Conservation (phyloP, 495 filamentous ascomycete species). For the Hypoxylon trugodes region DNA sequence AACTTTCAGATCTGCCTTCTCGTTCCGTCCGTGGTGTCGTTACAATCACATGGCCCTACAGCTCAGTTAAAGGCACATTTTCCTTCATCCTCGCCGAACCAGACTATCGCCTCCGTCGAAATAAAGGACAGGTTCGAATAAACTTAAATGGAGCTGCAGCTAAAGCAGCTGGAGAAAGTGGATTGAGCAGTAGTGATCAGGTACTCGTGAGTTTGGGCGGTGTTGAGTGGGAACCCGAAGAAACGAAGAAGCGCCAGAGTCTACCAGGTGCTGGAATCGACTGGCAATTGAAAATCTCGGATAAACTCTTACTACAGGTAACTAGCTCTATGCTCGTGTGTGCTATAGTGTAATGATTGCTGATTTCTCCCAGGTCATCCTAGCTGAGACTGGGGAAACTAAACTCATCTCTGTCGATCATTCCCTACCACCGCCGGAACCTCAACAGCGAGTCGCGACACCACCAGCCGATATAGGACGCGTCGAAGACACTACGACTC, state of each 20-base stretch:
- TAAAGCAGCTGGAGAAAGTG: slow-evolving; percentile 68
- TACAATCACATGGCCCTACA: slow-evolving; percentile 92
- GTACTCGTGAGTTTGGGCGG: slow-evolving; percentile 74
- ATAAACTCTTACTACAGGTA: slow-evolving; percentile 69
- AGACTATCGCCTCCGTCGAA: slow-evolving; percentile 82
- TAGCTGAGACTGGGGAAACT: slow-evolving; percentile 45
- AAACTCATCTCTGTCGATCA: slow-evolving; percentile 59
- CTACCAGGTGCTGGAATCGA: slow-evolving; percentile 74
- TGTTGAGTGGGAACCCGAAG: slow-evolving; percentile 63
- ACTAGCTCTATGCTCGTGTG: not conserved
- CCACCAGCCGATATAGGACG: slow-evolving; percentile 12
- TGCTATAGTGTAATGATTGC: not conserved
- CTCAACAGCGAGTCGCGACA: slow-evolving; percentile 10
- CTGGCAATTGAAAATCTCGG: slow-evolving; percentile 75
- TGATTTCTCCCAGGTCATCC: slow-evolving; percentile 42
- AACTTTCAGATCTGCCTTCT: slow-evolving; percentile 46
- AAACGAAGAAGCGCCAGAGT: slow-evolving; percentile 55
- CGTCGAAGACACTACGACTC: slow-evolving; percentile 9
- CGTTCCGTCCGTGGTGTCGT: slow-evolving; percentile 67
- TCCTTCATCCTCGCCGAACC: slow-evolving; percentile 84
- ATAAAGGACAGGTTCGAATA: slow-evolving; percentile 83
- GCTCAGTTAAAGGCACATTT: slow-evolving; percentile 71
- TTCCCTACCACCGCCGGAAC: slow-evolving; percentile 26
- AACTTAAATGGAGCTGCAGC: slow-evolving; percentile 78
- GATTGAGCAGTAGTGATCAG: slow-evolving; percentile 79